Base-by-base conservation (phyloP, 305 asterid species). In the Fraxinus floribunda region DNA sequence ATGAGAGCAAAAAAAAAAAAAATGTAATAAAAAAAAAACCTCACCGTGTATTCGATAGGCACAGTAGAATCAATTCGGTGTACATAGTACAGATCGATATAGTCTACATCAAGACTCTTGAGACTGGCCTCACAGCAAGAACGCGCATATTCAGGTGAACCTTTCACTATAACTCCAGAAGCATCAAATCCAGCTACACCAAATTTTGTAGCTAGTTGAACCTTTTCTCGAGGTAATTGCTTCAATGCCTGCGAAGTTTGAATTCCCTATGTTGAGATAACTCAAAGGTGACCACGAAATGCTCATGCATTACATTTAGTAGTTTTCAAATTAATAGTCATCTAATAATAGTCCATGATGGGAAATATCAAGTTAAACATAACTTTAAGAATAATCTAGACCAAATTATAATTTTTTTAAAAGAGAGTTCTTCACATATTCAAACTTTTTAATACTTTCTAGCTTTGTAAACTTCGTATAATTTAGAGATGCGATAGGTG, bases 191-290 rank as follows among this genome's bases (percentile, higher is more conserved):
- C 60, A 62, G 20, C 78, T 16, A 90, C 60, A 57, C 92, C 93
- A 41, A 90, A 90, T 78, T 90, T 90, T 15, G 93, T 90, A n/a
- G 93, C 92, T 35, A 90, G 44, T 83, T 89, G 91, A 78, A 90
- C 73, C 79, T 89, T 86, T 78, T 89, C 93, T 18, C 89, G 87
- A 34, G 92, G 92, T 78, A 89, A 77, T 34, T 86, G 91, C 89
- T 90, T 90, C 39, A 89, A 16, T 18, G 92, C 93, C 93, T 90
- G 89, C 78, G 83, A 81, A 75, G 81, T 46, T 34, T 7, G 15
- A 20, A 22, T 44, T 9, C 8, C 22, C 44, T 5, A 18, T 32
- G 29, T 26, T 4, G 8, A 64, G 24, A n/a, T 36, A 4, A 20
- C 16, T 62, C 29, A 64, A 2, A 24, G 6, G 32, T 64, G 73